Percentiles rank a stretch among this genome's conserved stretches.
phyloP scores from a whole-genome alignment of 345 rosid species.

The Aquilaria malaccensis region DNA sequence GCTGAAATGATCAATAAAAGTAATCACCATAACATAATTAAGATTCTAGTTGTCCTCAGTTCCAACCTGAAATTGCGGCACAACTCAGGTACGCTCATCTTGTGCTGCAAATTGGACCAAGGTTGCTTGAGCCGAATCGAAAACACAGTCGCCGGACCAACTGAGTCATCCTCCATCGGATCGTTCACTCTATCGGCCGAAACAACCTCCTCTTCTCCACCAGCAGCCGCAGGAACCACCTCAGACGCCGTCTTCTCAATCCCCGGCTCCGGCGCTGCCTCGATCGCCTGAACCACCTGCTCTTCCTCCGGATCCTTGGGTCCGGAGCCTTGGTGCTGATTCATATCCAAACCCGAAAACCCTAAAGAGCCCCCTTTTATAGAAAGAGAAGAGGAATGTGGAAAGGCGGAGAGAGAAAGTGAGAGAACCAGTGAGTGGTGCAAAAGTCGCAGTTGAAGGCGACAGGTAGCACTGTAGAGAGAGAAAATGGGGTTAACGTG shows the following conservation, averaged over 20 bases:
- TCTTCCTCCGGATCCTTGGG: constrained; percentile 27
- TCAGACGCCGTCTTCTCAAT: constrained; percentile 15
- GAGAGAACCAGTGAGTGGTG: constrained; percentile 29
- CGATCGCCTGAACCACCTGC: constrained; percentile 22
- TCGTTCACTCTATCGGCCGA: constrained; percentile 37
- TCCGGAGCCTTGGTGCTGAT: constrained; percentile 28
- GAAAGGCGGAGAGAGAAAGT: constrained; percentile 18
- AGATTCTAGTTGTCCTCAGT: background rate
- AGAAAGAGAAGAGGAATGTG: background rate
- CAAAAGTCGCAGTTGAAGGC: constrained; percentile 90
- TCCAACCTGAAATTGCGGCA: constrained; percentile 89
- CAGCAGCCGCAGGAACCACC: constrained; percentile 14
- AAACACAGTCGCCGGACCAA: constrained; percentile 79
- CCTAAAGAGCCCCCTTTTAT: constrained; percentile 29
- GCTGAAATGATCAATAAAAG: too few species aligned
- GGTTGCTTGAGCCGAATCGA: constrained; percentile 86
- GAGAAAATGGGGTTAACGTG: constrained; percentile 50
- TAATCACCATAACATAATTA: too few species aligned
- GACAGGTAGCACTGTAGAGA: constrained; percentile 68
- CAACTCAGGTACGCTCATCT: constrained; percentile 86
- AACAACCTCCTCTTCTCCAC: constrained; percentile 22
- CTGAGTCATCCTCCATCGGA: constrained; percentile 73
- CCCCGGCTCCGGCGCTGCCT: constrained; percentile 9
- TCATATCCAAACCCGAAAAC: constrained; percentile 46
- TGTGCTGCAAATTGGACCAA: constrained; percentile 68